Conservation (phyloP, 225 moss, liverwort and hornwort genomes). For the Sphagnum contortum region DNA sequence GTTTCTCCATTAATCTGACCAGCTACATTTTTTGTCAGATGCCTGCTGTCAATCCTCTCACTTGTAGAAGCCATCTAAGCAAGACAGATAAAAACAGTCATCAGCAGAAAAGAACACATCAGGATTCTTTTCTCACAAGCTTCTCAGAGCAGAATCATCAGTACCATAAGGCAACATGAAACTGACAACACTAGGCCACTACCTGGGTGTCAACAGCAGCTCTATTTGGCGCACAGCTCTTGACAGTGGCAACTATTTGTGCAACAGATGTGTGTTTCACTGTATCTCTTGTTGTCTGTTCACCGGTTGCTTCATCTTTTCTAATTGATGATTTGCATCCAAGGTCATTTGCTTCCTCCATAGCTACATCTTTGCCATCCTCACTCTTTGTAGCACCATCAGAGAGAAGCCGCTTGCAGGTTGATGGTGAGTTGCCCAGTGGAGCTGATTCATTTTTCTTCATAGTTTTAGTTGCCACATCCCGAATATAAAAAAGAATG, state of each 20-base stretch:
- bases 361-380: conserved; percentile 28
- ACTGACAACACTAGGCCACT: conserved; percentile 21
- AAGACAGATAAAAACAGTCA: too few species aligned
- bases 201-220: conserved; percentile 63
- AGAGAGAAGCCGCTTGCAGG: conserved; percentile 39
- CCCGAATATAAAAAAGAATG: conserved; percentile 85
- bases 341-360: conserved; percentile 34
- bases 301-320: conserved; percentile 4
- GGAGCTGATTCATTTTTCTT: neutral
- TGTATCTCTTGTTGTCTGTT: neutral
- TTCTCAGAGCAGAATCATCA: too few species aligned
- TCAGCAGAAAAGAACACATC: too few species aligned
- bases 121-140: too few species aligned
- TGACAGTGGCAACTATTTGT: conserved; percentile 6
- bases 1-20: too few species aligned
- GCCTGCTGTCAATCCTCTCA: too few species aligned
- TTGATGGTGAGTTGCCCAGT: conserved; percentile 26
- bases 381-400: conserved; percentile 46
- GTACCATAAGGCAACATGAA: neutral
- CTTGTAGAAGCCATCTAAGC: too few species aligned
- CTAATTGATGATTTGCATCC: conserved; percentile 14
- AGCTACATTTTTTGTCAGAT: too few species aligned
- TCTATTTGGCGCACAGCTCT: conserved; percentile 21
- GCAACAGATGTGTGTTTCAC: neutral
- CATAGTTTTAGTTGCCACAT: conserved; percentile 16